A percentile compares a stretch with the other conserved stretches of the same genome.
Evolutionary conservation across 2,329 filamentous ascomycete species (phyloP).

Genomic region (Trichoderma citrinoviride): DNA sequence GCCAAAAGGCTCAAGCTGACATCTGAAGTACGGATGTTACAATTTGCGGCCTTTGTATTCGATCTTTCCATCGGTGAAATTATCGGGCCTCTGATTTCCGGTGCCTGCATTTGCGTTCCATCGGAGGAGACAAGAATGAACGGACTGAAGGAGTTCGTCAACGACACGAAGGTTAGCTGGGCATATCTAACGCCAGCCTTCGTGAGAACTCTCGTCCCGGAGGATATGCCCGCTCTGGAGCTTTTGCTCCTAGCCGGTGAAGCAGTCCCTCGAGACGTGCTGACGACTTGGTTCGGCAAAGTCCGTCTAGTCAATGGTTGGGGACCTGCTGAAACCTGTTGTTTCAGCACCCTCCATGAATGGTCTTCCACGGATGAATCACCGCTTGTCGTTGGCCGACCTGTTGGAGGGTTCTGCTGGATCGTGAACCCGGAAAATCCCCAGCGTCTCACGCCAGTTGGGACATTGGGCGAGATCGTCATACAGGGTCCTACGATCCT

Average conservation of each 20-base stretch:
- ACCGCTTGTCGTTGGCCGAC: slow-evolving; percentile 13
- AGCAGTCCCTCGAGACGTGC: background rate
- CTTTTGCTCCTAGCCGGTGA: slow-evolving; percentile 19
- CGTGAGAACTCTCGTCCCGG: background rate
- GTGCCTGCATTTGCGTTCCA: slow-evolving; percentile 27
- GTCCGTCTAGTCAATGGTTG: slow-evolving; percentile 41
- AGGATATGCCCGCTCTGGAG: background rate
- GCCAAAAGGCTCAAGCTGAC: background rate
- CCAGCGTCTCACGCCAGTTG: slow-evolving; percentile 26
- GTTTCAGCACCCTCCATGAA: slow-evolving; percentile 24
- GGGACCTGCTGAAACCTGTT: slow-evolving; percentile 42
- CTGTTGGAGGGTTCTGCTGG: slow-evolving; percentile 24
- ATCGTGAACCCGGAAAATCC: slow-evolving; percentile 26
- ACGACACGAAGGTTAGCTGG: background rate
- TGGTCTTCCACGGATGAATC: background rate
- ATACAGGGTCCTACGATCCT: slow-evolving; percentile 46
- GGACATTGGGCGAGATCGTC: slow-evolving; percentile 33
- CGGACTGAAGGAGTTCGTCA: slow-evolving; percentile 14
- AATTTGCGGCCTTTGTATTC: slow-evolving; percentile 23
- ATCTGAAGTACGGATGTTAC: background rate
- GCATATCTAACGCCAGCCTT: slow-evolving; percentile 15
- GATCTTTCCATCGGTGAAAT: slow-evolving; percentile 24
- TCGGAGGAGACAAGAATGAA: slow-evolving; percentile 19
- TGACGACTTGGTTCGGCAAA: slow-evolving; percentile 23
- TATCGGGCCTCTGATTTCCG: slow-evolving; percentile 9